Percentiles rank a stretch among this genome's conserved stretches.
phyloP scores from a whole-genome alignment of 306 rosid genomes.

The Comarum palustre region DNA sequence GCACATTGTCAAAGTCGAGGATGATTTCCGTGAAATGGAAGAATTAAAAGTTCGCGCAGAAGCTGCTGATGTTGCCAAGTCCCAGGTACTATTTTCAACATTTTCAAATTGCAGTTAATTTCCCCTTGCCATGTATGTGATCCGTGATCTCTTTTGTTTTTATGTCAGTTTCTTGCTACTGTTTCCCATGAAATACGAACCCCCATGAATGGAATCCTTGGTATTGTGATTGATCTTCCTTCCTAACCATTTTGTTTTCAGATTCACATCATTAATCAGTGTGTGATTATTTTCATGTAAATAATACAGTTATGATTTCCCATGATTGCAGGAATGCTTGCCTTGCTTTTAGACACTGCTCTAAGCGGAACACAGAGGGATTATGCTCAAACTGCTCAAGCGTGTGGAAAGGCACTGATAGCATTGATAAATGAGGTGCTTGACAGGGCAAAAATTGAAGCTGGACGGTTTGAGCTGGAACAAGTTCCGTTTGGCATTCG shows the following conservation, averaged over 20 bases:
- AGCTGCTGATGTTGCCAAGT: slow-evolving; percentile 94
- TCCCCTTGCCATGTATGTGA: slow-evolving; percentile 20
- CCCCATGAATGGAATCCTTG: slow-evolving; percentile 98
- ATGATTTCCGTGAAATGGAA: slow-evolving; percentile 79
- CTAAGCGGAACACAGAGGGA: slow-evolving; percentile 90
- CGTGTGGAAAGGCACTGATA: slow-evolving; percentile 92
- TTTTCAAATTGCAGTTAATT: slow-evolving; percentile 19
- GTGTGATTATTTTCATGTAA: slow-evolving; percentile 9
- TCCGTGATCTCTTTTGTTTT: slow-evolving; percentile 18
- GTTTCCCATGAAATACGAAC: slow-evolving; percentile 99
- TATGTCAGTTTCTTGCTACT: slow-evolving; percentile 82
- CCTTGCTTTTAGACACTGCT: slow-evolving; percentile 80
- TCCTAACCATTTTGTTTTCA: slow-evolving; percentile 11
- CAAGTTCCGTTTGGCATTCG: slow-evolving; percentile 91
- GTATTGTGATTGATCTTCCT: slow-evolving; percentile 36
- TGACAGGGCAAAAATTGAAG: slow-evolving; percentile 96
- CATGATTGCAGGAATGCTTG: slow-evolving; percentile 84
- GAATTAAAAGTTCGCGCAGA: slow-evolving; percentile 73
- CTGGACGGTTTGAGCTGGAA: slow-evolving; percentile 92
- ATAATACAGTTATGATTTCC: slow-evolving; percentile 9
- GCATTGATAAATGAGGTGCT: slow-evolving; percentile 93
- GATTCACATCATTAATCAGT: neutral
- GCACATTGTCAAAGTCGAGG: slow-evolving; percentile 91
- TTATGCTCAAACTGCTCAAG: slow-evolving; percentile 95
- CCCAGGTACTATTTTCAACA: slow-evolving; percentile 61